A percentile compares a stretch with the other conserved stretches of the same genome.
phyloP scores from a whole-genome alignment of 805 yeast genomes.

The Candida endomychidarum region DNA sequence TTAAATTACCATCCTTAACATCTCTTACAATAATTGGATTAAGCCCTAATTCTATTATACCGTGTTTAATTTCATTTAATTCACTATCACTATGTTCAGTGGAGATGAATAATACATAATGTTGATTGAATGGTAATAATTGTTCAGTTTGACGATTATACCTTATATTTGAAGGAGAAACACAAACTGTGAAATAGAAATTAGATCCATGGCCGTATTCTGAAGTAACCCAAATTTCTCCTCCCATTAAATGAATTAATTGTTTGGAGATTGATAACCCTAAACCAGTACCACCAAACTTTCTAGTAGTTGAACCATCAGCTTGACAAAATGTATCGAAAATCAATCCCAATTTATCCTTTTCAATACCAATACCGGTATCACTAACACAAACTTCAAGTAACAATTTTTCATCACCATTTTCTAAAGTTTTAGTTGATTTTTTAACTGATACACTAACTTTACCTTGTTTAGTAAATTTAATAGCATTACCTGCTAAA shows the following conservation, averaged over 20 bases:
- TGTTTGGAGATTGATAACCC: conserved; percentile 88
- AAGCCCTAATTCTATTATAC: conserved; percentile 55
- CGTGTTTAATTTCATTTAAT: conserved; percentile 49
- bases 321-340: conserved; percentile 92
- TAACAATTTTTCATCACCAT: conserved; percentile 45
- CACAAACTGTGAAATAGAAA: conserved; percentile 77
- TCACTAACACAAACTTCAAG: conserved; percentile 86
- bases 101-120: conserved; percentile 68
- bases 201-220: conserved; percentile 78
- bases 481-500: conserved; percentile 86
- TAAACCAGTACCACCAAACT: conserved; percentile 90
- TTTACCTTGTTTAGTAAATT: conserved; percentile 80
- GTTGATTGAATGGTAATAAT: conserved; percentile 68
- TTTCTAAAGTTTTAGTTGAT: conserved; percentile 34
- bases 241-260: conserved; percentile 87
- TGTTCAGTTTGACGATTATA: conserved; percentile 65
- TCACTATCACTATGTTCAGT: conserved; percentile 57
- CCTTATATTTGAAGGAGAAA: conserved; percentile 67
- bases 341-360: conserved; percentile 79
- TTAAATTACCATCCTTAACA: conserved; percentile 56
- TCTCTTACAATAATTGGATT: conserved; percentile 59
- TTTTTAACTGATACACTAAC: conserved; percentile 74
- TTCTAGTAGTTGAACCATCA: conserved; percentile 89
- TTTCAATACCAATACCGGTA: conserved; percentile 87
- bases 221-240: conserved; percentile 89